Conservation (phyloP, 2,329 filamentous ascomycete genomes). For the Scopulariopsis brevicaulis region DNA sequence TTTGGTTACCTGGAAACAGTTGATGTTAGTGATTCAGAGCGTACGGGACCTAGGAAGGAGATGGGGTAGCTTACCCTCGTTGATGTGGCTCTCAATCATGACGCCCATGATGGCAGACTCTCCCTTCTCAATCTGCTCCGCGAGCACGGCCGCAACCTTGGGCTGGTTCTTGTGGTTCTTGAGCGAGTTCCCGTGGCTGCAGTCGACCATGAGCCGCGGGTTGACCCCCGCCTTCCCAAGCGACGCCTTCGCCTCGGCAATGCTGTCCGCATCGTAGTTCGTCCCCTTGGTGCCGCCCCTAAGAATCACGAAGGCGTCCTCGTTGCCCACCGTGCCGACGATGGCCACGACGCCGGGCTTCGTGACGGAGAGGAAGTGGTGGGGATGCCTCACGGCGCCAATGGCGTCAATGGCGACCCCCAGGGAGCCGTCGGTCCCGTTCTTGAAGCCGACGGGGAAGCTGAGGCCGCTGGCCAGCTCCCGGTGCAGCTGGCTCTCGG, state of each 20-base stretch:
- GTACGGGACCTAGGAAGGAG: background rate
- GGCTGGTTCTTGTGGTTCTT: conserved; percentile 98
- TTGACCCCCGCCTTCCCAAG: conserved; percentile 74
- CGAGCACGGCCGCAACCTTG: conserved; percentile 72
- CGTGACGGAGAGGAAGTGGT: conserved; percentile 98
- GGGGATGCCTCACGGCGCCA: conserved; percentile 70
- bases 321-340: conserved; percentile 84
- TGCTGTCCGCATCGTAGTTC: conserved; percentile 82
- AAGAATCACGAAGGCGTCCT: conserved; percentile 95
- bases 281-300: conserved; percentile 84
- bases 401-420: conserved; percentile 93
- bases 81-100: conserved; percentile 98
- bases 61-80: conserved; percentile 44
- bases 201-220: conserved; percentile 94
- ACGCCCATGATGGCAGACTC: conserved; percentile 87
- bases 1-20: conserved; percentile 46
- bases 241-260: conserved; percentile 67
- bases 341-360: conserved; percentile 96
- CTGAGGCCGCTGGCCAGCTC: conserved; percentile 91
- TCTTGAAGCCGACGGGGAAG: conserved; percentile 99
- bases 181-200: conserved; percentile 94
- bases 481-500: conserved; percentile 91
- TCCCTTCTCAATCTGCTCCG: conserved; percentile 76
- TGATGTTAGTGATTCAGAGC: background rate
- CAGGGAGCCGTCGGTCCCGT: conserved; percentile 89